Conservation (phyloP, 148 eudicot genomes). For the Silene conica region DNA sequence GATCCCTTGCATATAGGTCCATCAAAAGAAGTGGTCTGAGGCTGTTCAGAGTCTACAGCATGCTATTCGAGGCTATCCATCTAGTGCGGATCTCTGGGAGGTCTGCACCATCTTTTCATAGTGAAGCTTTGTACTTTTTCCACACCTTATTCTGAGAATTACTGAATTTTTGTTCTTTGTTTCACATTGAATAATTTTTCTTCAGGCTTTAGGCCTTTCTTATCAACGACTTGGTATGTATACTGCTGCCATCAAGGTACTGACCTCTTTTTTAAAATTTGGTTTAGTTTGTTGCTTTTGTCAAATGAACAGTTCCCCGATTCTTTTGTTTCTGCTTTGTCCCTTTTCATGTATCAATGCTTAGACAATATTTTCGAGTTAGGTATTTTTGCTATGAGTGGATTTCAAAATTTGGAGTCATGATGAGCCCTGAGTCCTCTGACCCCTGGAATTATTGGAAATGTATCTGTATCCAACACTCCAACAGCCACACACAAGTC, state of each 20-base stretch:
- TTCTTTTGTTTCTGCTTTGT: not conserved
- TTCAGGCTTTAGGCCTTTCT: constrained; percentile 80
- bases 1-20: constrained; percentile 37
- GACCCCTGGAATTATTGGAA: not conserved
- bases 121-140: not conserved
- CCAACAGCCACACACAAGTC: not conserved
- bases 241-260: constrained; percentile 93
- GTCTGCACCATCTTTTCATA: constrained; percentile 37
- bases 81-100: constrained; percentile 92
- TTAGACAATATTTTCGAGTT: not conserved
- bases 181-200: constrained; percentile 10
- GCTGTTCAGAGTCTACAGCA: constrained; percentile 88
- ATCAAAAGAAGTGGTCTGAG: constrained; percentile 81
- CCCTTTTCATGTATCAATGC: not conserved
- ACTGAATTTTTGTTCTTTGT: not conserved
- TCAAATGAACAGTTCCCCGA: not conserved
- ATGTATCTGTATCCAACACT: not conserved
- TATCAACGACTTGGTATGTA: constrained; percentile 92
- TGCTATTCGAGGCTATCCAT: constrained; percentile 85
- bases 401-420: not conserved
- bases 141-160: no score
- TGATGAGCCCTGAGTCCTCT: not conserved
- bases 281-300: not conserved
- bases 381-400: not conserved
- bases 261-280: not conserved